A percentile compares a stretch with the other conserved stretches of the same genome.
Conservation (phyloP, 179 eudicot genomes). For the Corrigiola litoralis region DNA sequence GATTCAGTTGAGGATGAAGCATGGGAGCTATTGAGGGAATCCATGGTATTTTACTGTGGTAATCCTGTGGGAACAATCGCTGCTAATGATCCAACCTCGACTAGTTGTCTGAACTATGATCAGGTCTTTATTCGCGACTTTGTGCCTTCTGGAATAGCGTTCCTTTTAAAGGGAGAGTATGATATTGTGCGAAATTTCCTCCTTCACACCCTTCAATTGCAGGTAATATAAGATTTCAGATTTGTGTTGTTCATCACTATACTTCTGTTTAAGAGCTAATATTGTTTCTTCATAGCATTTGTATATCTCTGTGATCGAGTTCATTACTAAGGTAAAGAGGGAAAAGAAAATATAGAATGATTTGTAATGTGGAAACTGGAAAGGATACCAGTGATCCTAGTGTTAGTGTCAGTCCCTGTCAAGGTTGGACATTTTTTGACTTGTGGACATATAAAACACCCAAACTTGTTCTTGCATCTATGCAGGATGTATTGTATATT, state of each 20-base stretch:
- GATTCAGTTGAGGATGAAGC: conserved; percentile 84
- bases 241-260: neutral
- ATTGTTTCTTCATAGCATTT: neutral
- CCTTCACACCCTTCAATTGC: conserved; percentile 90
- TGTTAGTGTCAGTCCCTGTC: neutral
- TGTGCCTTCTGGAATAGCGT: conserved; percentile 80
- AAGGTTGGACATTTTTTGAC: neutral
- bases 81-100: conserved; percentile 73
- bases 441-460: neutral
- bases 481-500: neutral
- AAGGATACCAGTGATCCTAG: no score
- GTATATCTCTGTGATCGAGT: no score
- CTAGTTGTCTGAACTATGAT: conserved; percentile 64
- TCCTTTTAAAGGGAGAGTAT: conserved; percentile 79
- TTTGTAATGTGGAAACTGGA: neutral
- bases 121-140: conserved; percentile 92
- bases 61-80: conserved; percentile 88
- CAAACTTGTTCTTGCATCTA: neutral
- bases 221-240: conserved; percentile 51
- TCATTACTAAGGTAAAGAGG: no score
- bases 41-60: conserved; percentile 72
- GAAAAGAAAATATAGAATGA: neutral
- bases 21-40: conserved; percentile 65
- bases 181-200: conserved; percentile 86
- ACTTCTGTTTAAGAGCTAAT: neutral